phyloP scores from a whole-genome alignment of 2,329 filamentous ascomycete species.

The Phaeosphaeriaceae sp. region DNA sequence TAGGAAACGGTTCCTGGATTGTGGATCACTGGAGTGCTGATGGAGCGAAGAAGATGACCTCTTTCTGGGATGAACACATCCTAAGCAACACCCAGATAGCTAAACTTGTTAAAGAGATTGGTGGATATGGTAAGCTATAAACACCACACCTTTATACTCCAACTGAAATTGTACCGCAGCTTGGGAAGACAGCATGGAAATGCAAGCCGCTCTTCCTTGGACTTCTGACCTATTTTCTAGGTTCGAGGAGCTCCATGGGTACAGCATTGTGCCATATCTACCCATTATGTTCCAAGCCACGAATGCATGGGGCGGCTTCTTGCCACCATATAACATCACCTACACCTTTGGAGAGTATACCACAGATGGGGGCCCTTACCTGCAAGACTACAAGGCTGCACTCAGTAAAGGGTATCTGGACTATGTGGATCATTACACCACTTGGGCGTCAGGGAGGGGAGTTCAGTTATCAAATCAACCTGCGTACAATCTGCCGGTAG shows the following conservation, averaged over 20 bases:
- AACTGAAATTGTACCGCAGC: background rate
- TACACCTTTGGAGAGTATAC: background rate
- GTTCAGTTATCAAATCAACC: background rate
- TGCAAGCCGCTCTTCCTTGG: background rate
- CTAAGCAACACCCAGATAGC: background rate
- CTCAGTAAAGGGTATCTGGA: background rate
- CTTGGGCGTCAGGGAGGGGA: background rate
- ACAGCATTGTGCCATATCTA: background rate
- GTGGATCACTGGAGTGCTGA: background rate
- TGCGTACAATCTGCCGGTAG: background rate
- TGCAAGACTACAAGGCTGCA: background rate
- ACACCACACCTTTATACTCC: no score
- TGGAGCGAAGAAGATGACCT: background rate
- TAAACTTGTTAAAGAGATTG: background rate
- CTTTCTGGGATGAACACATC: background rate
- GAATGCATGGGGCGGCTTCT: background rate
- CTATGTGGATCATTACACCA: background rate
- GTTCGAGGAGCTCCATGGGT: background rate
- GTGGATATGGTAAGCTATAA: background rate
- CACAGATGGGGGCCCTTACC: background rate
- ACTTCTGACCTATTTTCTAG: background rate
- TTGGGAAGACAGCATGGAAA: background rate
- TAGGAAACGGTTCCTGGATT: background rate
- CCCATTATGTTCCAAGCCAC: background rate
- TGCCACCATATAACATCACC: background rate